Base-by-base conservation (phyloP, 352 stramenopile genomes). In the Phytopythium sindhum region DNA sequence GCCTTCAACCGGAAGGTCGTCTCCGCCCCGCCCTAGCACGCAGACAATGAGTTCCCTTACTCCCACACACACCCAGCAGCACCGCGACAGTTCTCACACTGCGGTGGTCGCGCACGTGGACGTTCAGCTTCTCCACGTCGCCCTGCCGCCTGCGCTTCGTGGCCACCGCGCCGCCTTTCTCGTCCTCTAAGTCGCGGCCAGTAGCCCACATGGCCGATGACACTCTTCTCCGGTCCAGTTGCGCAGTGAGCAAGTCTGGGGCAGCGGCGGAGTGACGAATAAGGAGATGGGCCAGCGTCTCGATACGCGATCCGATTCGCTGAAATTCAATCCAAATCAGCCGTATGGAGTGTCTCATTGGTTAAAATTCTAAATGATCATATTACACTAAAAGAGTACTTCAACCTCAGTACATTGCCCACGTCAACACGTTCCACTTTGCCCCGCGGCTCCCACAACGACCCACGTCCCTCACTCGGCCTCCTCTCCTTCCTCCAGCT, bases 401-500 rank as follows among this genome's bases (percentile, higher is more conserved):
- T 48, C 41, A 48, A 48, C 41, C 41, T 48, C 41, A 24, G 15
- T 48, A 24, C 41, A 48, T 48, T 45, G 14, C 9, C 48, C 10
- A 35, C 23, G 23, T 33, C n/a, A 39, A 15, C 23, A 1, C 19
- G 42, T 48, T 48, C 19, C 7, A 41, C n/a, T 28, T 58, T 31
- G 33, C 19, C 21, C 37, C 61, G 33, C 5, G 33, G 10, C 33
- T 64, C 28, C 51, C n/a, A n/a, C n/a, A n/a, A n/a, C n/a, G n/a
- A n/a, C n/a, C n/a, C n/a, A n/a, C n/a, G n/a, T 51, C 70, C 54
- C 68, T 67, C 69, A 70, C 39, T 82, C 59, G 12, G 51, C 39
- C 56, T 64, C 63, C 63, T 70, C 62, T 26, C 70, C 73, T 57
- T 80, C 77, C 62, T 86, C 78, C 11, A 73, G 58, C 17, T 86